phyloP scores from a whole-genome alignment of 2,329 filamentous ascomycete species.

The Chalara sp. region DNA sequence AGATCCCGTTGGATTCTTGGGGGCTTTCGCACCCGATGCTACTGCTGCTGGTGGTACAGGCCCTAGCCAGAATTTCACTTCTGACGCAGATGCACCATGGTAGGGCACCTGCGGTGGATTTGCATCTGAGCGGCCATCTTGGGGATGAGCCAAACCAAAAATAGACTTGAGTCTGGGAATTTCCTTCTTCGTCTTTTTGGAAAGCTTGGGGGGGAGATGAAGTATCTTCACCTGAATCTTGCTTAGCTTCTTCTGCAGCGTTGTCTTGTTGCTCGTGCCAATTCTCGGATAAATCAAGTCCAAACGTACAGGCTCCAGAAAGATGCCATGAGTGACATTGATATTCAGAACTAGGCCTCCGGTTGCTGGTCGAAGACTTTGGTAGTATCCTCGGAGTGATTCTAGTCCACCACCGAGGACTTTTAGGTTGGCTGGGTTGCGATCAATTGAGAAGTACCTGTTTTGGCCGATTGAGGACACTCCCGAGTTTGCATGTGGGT shows the following conservation, averaged over 20 bases:
- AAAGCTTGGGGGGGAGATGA: constrained; percentile 29
- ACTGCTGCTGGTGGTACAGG: constrained; percentile 18
- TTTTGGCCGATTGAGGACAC: constrained; percentile 44
- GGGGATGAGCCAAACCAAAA: constrained; percentile 33
- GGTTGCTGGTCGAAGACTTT: constrained; percentile 52
- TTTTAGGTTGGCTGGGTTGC: constrained; percentile 18
- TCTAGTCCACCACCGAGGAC: constrained; percentile 44
- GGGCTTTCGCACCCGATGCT: constrained; percentile 21
- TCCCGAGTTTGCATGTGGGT: constrained; percentile 28
- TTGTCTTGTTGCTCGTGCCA: constrained; percentile 15
- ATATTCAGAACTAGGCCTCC: constrained; percentile 54
- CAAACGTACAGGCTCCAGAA: constrained; percentile 43
- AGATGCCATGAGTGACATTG: constrained; percentile 53
- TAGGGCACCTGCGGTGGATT: constrained; percentile 29
- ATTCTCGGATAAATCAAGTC: constrained; percentile 29
- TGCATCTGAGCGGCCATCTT: constrained; percentile 28
- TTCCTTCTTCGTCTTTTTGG: constrained; percentile 24
- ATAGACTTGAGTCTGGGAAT: constrained; percentile 39
- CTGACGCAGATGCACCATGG: constrained; percentile 40
- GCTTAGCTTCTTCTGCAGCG: constrained; percentile 26
- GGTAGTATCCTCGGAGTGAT: constrained; percentile 54
- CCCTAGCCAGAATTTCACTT: constrained; percentile 48
- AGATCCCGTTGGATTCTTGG: constrained; percentile 21
- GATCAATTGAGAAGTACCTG: constrained; percentile 40
- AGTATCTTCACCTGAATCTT: constrained; percentile 32